phyloP scores from a whole-genome alignment of 179 eudicot species.

The Silene vulgaris region DNA sequence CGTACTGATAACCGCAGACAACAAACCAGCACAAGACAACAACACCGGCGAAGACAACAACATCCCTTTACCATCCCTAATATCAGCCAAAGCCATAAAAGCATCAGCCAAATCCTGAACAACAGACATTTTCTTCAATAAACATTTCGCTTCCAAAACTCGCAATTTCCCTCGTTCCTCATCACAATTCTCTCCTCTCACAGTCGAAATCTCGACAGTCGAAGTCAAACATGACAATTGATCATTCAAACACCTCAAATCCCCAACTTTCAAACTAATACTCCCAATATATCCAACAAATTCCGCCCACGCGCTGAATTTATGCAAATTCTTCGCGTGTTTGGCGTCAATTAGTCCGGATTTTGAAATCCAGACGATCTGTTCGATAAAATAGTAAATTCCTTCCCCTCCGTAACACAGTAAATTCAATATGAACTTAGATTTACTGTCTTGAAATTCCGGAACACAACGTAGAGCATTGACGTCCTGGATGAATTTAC shows the following conservation, averaged over 20 bases:
- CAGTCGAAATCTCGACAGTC: slow-evolving; percentile 35
- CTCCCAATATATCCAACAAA: slow-evolving; percentile 82
- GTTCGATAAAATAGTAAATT: slow-evolving; percentile 76
- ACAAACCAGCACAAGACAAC: slow-evolving; percentile 67
- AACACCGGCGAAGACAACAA: slow-evolving; percentile 55
- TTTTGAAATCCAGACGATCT: slow-evolving; percentile 74
- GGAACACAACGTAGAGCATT: slow-evolving; percentile 49
- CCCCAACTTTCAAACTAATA: slow-evolving; percentile 56
- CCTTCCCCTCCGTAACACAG: slow-evolving; percentile 91
- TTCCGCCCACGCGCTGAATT: slow-evolving; percentile 86
- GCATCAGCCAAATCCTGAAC: slow-evolving; percentile 90
- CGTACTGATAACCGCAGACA: slow-evolving; percentile 85
- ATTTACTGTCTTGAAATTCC: too few species aligned
- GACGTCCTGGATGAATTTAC: slow-evolving; percentile 79
- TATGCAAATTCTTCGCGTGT: slow-evolving; percentile 37
- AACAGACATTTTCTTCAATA: slow-evolving; percentile 66
- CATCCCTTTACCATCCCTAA: slow-evolving; percentile 56
- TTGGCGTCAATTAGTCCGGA: slow-evolving; percentile 55
- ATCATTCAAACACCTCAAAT: slow-evolving; percentile 44
- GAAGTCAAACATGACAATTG: slow-evolving; percentile 44
- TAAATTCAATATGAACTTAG: not conserved
- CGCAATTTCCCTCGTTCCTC: slow-evolving; percentile 34
- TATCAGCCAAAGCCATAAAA: slow-evolving; percentile 82
- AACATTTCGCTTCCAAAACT: slow-evolving; percentile 50
- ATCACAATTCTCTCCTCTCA: slow-evolving; percentile 37